Base-by-base conservation (phyloP, 78 protist genomes). In the Anaeramoeba ignava region DNA sequence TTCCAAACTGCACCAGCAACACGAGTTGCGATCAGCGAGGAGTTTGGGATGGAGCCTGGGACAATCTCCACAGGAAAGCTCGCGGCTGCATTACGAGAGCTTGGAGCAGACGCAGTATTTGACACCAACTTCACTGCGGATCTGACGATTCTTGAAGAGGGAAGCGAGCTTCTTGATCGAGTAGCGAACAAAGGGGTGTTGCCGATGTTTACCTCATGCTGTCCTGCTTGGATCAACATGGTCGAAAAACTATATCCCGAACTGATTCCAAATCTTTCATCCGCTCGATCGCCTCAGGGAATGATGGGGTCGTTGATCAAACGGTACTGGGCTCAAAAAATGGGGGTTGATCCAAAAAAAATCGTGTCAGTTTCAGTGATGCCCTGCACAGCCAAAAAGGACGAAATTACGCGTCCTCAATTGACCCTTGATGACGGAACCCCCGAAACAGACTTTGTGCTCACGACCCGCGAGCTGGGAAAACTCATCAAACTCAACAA, bases 401-500 rank as follows among this genome's bases (percentile, higher is more conserved):
- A 2, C 42, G 33, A 2, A 31, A 33, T 36, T 39, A n/a, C 12
- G 12, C 3, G 84, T 38, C 8, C 3, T 3, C 73, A 82, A 37
- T 2, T 78, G 3, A 73, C n/a, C 3, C 73, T 39, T 23, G 82
- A 84, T 31, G 78, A 67, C 79, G 2, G 81, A 33, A 12, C 40
- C 73, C 42, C 83, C 79, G 84, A 17, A 2, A 78, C 37, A 1
- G 86, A 84, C 79, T 1, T 1, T 33, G 86, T 84, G 1, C 33
- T 84, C 2, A 84, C 86, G 42, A 78, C 83, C 3, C 82, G 86
- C 2, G 86, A 84, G 79, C 1, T 84, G 37, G 83, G 83, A 78
- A 3, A 80, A 36, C 73, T 84, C 67, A 3, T 84, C 17, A 1
- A 39, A 2, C 17, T 3, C 2, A 1, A 78, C 2, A 33, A 78